phyloP scores from a whole-genome alignment of 2,329 filamentous ascomycete genomes.

The Emergomyces africanus region DNA sequence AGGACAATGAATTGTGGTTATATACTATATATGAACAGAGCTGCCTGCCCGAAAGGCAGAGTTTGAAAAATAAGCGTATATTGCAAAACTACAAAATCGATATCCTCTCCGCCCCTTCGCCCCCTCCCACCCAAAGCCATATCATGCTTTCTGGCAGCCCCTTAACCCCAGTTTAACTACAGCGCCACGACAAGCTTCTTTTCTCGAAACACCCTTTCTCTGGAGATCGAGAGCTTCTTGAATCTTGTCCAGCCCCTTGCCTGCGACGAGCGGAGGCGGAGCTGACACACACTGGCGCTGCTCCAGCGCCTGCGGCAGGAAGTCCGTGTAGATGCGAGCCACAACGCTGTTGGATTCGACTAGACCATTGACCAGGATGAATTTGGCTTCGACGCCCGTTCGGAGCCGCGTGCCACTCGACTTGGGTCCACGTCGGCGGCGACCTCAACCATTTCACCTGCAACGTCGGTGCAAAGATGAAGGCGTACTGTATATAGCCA shows the following conservation, averaged over 20 bases:
- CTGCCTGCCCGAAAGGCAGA: not conserved
- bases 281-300: not conserved
- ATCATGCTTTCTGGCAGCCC: not conserved
- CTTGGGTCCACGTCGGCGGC: not conserved
- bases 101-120: not conserved
- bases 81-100: not conserved
- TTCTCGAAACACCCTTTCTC: not conserved
- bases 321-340: not conserved
- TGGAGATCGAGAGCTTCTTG: not conserved
- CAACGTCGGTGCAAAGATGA: not conserved
- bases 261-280: not conserved
- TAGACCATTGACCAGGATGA: not conserved
- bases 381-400: not conserved
- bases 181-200: not conserved
- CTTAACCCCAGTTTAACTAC: not conserved
- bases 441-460: not conserved
- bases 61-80: not conserved
- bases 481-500: not conserved
- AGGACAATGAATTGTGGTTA: not conserved
- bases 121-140: not conserved
- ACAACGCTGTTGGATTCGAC: not conserved
- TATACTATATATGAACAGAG: not conserved
- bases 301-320: not conserved
- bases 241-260: not conserved
- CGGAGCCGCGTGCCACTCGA: not conserved